Base-by-base conservation (phyloP, 345 rosid genomes). In the Pseudoturritis turrita region DNA sequence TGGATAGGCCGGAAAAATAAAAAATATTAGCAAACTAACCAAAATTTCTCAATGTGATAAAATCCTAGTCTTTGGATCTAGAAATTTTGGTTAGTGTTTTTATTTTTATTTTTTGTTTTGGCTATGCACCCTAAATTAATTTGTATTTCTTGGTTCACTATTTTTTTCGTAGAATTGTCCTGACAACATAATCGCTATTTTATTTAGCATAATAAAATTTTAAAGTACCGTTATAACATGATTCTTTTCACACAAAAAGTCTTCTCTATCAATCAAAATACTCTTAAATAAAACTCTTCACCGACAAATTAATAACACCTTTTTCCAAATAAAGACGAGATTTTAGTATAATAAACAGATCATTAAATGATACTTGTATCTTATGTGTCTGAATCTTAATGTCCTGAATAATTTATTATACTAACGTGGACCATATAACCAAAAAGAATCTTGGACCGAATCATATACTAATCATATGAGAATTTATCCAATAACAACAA, bases 221-320 rank as follows among this genome's bases (percentile, higher is more conserved):
- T n/a, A n/a, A n/a, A n/a, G 65, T 65, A 73, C 50, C 29, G 41
- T 35, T 64, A 44, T 13, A 22, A 65, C 52, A 56, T 23, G 71
- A 73, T 65, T 73, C 77, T 19, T 35, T 73, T 73, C 65, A 73
- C 57, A 73, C 77, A 55, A 64, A 54, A 73, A 36, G 76, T 63
- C 63, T 55, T 53, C 50, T 33, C 29, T 23, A 64, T 26, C 50
- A 36, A 47, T 25, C 17, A 44, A 17, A 26, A 8, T 44, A 43
- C 55, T 49, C 36, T 37, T 51, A 52, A 66, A 23, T 31, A 66
- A 51, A 66, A 21, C 64, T 2, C 13, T 64, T 43, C 57, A 55
- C 71, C 70, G 33, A 73, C 64, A 44, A 15, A 31, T 35, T 15
- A 33, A 45, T 43, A 35, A 31, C 17, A 14, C 14, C 36, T 29